phyloP scores from a whole-genome alignment of 2,329 filamentous ascomycete species.

The Ascochyta fabae region DNA sequence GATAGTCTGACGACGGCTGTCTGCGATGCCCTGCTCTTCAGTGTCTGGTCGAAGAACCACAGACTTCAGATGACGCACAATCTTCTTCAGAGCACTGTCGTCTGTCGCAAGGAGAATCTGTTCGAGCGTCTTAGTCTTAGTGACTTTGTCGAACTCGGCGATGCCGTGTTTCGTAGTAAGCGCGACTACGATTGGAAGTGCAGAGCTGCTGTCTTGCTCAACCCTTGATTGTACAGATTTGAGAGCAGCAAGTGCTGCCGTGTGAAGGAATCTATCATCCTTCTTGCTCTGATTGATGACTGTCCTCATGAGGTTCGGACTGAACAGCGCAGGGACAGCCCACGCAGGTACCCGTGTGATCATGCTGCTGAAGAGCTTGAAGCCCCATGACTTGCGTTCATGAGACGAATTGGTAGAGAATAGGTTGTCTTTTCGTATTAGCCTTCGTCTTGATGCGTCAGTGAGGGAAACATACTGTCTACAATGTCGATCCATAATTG shows the following conservation, averaged over 20 bases:
- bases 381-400: slow-evolving; percentile 90
- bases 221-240: slow-evolving; percentile 72
- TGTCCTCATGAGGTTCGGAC: slow-evolving; percentile 75
- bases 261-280: slow-evolving; percentile 56
- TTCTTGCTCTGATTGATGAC: slow-evolving; percentile 47
- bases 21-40: slow-evolving; percentile 54
- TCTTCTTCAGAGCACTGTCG: slow-evolving; percentile 54
- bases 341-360: slow-evolving; percentile 61
- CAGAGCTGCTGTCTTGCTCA: slow-evolving; percentile 62
- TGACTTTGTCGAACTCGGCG: slow-evolving; percentile 84
- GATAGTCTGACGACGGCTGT: slow-evolving; percentile 56
- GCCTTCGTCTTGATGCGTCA: not conserved
- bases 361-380: slow-evolving; percentile 83
- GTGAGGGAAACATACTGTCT: slow-evolving; percentile 70
- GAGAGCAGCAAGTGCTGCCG: slow-evolving; percentile 77
- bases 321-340: slow-evolving; percentile 71
- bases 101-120: slow-evolving; percentile 70
- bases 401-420: slow-evolving; percentile 83
- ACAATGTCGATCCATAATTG: slow-evolving; percentile 88
- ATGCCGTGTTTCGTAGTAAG: slow-evolving; percentile 74
- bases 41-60: slow-evolving; percentile 55
- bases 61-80: slow-evolving; percentile 60
- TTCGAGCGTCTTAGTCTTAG: slow-evolving; percentile 84
- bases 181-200: slow-evolving; percentile 67
- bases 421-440: slow-evolving; percentile 69